phyloP scores from a whole-genome alignment of 2,329 filamentous ascomycete species.

The Sporothrix euskadiensis region DNA sequence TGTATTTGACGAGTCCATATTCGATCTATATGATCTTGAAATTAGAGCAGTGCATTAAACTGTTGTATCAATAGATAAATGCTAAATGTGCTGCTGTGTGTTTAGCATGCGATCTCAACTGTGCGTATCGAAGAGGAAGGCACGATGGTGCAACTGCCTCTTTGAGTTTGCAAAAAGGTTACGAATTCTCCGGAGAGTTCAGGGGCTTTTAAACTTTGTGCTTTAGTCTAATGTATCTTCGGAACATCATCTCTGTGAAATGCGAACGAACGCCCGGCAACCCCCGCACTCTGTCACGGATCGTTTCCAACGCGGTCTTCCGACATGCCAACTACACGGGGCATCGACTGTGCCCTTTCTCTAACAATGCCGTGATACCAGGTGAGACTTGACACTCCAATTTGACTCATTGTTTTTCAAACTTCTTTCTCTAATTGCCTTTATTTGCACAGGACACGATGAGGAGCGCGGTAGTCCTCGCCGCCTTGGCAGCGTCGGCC shows the following conservation, averaged over 20 bases:
- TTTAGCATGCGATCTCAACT: background rate
- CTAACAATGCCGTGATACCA: too few species aligned
- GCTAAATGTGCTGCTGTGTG: background rate
- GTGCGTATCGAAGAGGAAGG: background rate
- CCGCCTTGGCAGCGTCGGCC: background rate
- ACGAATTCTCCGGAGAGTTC: background rate
- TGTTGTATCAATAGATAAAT: background rate
- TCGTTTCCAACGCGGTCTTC: background rate
- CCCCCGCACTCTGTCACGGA: background rate
- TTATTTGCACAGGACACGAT: background rate
- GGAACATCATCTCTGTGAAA: too few species aligned
- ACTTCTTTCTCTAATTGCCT: background rate
- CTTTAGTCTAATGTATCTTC: too few species aligned
- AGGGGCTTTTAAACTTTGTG: background rate
- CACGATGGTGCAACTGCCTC: background rate
- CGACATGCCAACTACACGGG: background rate
- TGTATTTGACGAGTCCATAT: too few species aligned
- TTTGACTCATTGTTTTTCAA: background rate
- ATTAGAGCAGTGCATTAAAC: too few species aligned
- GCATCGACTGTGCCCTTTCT: too few species aligned
- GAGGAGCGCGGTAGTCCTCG: background rate
- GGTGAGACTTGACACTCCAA: background rate
- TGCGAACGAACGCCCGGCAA: background rate
- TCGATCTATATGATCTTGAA: too few species aligned
- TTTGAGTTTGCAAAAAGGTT: background rate